Evolutionary conservation across 371 early-diverging fungal species (phyloP).

Genomic region (Lichtheimia ramosa): DNA sequence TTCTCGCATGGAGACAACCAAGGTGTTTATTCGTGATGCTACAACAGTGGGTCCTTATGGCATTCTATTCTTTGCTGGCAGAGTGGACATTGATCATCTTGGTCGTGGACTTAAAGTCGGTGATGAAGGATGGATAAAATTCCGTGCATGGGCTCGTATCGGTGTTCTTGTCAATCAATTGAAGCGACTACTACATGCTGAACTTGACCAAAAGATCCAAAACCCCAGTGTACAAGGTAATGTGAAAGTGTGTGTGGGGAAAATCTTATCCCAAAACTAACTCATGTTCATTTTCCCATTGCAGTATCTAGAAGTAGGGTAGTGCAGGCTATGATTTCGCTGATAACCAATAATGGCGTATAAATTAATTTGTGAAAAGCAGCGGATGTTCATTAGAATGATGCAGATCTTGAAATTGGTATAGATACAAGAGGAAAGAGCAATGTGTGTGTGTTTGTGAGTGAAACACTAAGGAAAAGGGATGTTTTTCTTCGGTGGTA

Average conservation of each 20-base stretch:
- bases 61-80: slow-evolving; percentile 73
- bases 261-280: neutral
- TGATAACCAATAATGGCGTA: slow-evolving; percentile 56
- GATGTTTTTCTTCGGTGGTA: neutral
- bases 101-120: slow-evolving; percentile 63
- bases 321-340: slow-evolving; percentile 51
- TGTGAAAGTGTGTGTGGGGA: slow-evolving; percentile 12
- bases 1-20: slow-evolving; percentile 65
- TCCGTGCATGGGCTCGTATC: slow-evolving; percentile 81
- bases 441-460: no score
- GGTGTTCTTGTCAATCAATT: slow-evolving; percentile 79
- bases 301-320: slow-evolving; percentile 51
- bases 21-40: slow-evolving; percentile 78
- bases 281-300: slow-evolving; percentile 7
- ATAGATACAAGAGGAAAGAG: neutral
- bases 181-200: slow-evolving; percentile 64
- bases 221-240: slow-evolving; percentile 63
- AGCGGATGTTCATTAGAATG: slow-evolving; percentile 3
- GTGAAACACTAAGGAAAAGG: neutral
- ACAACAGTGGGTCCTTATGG: slow-evolving; percentile 69
- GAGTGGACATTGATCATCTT: slow-evolving; percentile 68
- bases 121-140: slow-evolving; percentile 58
- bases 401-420: neutral
- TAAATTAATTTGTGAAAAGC: slow-evolving; percentile 16
- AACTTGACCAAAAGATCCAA: slow-evolving; percentile 70